phyloP scores from a whole-genome alignment of 176 grass and related monocot species.

The Musa troglodytarum region DNA sequence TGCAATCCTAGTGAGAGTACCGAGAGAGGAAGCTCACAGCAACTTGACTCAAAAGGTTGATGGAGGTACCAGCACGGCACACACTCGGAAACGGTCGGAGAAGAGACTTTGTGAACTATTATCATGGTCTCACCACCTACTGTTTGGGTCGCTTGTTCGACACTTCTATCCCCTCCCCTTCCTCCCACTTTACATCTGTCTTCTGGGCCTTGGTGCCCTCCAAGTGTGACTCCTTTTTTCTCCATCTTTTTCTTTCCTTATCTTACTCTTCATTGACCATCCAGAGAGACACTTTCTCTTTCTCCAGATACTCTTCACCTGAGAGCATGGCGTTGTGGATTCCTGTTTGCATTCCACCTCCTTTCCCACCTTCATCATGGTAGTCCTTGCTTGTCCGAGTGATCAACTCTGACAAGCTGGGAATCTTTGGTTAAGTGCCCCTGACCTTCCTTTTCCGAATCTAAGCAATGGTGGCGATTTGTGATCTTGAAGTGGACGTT shows the following conservation, averaged over 20 bases:
- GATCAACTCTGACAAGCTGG: not conserved
- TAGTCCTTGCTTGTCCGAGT: constrained; percentile 17
- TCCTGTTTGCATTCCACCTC: not conserved
- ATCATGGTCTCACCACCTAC: not conserved
- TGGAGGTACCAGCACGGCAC: no score
- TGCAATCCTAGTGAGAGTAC: no score
- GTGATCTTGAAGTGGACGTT: constrained; percentile 75
- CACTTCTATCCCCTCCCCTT: not conserved
- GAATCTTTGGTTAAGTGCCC: constrained; percentile 24
- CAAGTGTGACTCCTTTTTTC: constrained; percentile 25
- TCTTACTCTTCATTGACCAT: not conserved
- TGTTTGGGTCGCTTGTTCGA: not conserved
- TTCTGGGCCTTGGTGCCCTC: constrained; percentile 27
- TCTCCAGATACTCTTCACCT: not conserved
- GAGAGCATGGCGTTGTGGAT: not conserved
- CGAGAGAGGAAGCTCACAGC: no score
- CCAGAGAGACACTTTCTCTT: not conserved
- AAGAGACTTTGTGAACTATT: not conserved
- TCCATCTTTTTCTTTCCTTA: constrained; percentile 9
- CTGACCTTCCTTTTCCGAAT: constrained; percentile 4
- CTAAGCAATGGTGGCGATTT: constrained; percentile 28
- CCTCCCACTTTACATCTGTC: constrained; percentile 4
- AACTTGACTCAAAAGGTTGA: no score
- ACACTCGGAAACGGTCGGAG: no score
- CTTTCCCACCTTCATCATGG: constrained; percentile 45